These are phyloP conservation scores for Macaranga tanarius DNA, from an alignment of 441 rosid genomes.

Conservation along the genomic window DNA sequence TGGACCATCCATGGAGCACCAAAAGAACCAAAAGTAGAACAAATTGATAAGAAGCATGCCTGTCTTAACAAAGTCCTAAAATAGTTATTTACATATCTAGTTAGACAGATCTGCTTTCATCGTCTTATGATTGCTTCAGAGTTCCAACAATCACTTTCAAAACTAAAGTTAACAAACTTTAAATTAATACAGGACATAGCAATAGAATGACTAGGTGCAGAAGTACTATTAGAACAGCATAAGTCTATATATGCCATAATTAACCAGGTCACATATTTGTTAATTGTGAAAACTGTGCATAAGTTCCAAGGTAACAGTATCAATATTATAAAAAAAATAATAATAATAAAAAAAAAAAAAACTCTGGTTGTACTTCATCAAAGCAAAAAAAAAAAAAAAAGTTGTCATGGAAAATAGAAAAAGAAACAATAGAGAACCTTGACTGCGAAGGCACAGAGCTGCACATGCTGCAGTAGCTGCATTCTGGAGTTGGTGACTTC, in stretches of 20 bases:
- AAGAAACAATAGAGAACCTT: conserved; percentile 43
- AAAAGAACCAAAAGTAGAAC: neutral
- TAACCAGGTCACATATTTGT: neutral
- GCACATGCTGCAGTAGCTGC: conserved; percentile 79
- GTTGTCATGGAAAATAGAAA: conserved; percentile 10
- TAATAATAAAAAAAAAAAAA: neutral
- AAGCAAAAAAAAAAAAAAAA: neutral
- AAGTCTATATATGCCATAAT: neutral
- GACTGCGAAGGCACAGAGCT: conserved; percentile 66
- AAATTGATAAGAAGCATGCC: conserved; percentile 3
- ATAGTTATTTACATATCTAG: conserved; percentile 4
- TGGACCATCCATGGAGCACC: conserved; percentile 23
- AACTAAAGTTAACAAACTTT: neutral
- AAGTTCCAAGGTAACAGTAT: neutral
- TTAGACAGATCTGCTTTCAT: neutral
- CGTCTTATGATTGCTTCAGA: neutral
- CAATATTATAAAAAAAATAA: too few species aligned
- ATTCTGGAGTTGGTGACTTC: conserved; percentile 89
- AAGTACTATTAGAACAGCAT: neutral
- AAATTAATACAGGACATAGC: neutral
- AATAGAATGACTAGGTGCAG: neutral
- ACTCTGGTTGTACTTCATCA: neutral
- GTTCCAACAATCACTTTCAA: neutral
- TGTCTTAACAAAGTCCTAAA: conserved; percentile 1
- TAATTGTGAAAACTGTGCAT: neutral